A percentile compares a stretch with the other conserved stretches of the same genome.
Evolutionary conservation across 2,329 filamentous ascomycete genomes (phyloP).

Genomic region (Albifimbria verrucaria): DNA sequence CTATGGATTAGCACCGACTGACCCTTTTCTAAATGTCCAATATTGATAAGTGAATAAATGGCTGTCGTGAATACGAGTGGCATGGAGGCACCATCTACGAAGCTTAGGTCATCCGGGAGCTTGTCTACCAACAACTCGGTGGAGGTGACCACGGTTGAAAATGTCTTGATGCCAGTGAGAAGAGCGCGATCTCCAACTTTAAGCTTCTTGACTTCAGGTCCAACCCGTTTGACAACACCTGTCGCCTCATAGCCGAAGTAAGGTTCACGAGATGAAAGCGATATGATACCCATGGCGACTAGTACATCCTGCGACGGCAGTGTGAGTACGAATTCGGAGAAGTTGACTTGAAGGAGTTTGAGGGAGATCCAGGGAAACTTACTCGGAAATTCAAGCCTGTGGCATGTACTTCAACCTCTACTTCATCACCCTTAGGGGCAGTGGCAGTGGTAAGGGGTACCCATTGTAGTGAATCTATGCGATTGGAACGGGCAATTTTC

Average conservation of each 20-base stretch:
- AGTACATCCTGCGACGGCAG: constrained; percentile 33
- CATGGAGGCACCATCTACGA: constrained; percentile 31
- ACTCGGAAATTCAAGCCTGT: constrained; percentile 18
- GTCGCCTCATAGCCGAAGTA: constrained; percentile 25
- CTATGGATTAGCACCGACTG: constrained; percentile 31
- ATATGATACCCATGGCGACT: constrained; percentile 25
- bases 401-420: constrained; percentile 29
- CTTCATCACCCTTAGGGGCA: constrained; percentile 13
- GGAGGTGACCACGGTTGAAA: constrained; percentile 24
- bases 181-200: constrained; percentile 25
- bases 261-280: constrained; percentile 20
- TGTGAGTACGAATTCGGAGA: background rate
- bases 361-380: background rate
- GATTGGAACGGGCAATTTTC: constrained; percentile 10
- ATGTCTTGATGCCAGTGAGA: constrained; percentile 20
- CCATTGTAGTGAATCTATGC: constrained; percentile 19
- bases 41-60: constrained; percentile 24
- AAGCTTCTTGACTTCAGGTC: constrained; percentile 21
- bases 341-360: background rate
- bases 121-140: constrained; percentile 17
- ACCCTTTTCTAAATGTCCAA: background rate
- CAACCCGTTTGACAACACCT: constrained; percentile 25
- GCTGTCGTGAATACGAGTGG: constrained; percentile 32
- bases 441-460: constrained; percentile 1
- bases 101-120: constrained; percentile 32